Base-by-base conservation (phyloP, 2,329 filamentous ascomycete species). In the Onygenales sp. region DNA sequence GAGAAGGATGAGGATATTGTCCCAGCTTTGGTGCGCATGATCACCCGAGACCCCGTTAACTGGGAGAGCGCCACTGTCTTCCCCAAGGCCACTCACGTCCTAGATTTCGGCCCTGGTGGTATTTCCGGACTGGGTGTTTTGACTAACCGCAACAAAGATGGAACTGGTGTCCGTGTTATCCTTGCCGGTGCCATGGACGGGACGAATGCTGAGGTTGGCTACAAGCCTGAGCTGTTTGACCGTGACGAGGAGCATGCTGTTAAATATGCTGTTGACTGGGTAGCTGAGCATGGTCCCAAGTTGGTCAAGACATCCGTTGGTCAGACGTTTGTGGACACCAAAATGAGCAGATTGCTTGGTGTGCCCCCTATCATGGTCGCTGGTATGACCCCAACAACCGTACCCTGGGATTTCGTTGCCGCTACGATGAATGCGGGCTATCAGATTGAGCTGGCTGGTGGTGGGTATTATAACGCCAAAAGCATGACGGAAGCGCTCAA, bases 61-160 rank as follows among this genome's bases (percentile, higher is more conserved):
- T 98, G 93, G 93, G 93, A 97, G 74, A 86, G 86, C 68, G 91
- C 93, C 0, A 98, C 93, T 0, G 81, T 87, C 52, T 97, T 98
- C 77, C 85, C 89, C 3, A 80, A 83, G 21, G 93, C 93, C 17
- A 96, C 92, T 3, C 93, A 98, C 69, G 88, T 98, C 54, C 76
- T 98, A 51, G 93, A 98, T 74, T 97, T 98, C 63, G 93, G 94
- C 46, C 93, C 93, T 21, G 93, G 93, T 65, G 94, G 93, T 58
- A 93, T 97, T 59, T 98, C 93, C 27, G 94, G 94, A 59, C 84
- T 98, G 21, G 94, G 93, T 66, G 88, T 95, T 45, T 78, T 98
- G 59, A 98, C 93, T 54, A 97, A 95, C 78, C 89, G 93, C 64
- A 98, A 97, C 80, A 98, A 98, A 78, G 94, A 98, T 70, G 93